Percentiles rank a stretch among this genome's conserved stretches.
Evolutionary conservation across 2,329 filamentous ascomycete species (phyloP).

Genomic region (Xylaria sp.): DNA sequence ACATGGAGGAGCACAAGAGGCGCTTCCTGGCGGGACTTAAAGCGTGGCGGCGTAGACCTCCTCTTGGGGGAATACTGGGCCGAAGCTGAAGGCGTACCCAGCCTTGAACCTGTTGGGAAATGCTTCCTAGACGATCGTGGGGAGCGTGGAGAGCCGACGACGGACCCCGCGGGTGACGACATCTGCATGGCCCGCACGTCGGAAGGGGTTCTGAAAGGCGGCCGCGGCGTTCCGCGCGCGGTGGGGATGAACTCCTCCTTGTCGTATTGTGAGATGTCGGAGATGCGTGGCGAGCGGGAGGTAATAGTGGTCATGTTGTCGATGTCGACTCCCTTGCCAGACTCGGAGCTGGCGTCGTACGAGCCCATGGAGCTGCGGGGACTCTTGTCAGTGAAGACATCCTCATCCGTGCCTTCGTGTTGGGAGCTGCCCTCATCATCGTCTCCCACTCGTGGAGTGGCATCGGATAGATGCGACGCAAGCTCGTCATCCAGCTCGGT

Average conservation of each 20-base stretch:
- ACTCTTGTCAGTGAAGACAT: slow-evolving; percentile 69
- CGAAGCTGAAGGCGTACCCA: slow-evolving; percentile 65
- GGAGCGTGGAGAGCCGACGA: slow-evolving; percentile 64
- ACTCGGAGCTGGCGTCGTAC: slow-evolving; percentile 53
- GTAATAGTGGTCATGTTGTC: slow-evolving; percentile 51
- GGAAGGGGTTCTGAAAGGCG: slow-evolving; percentile 75
- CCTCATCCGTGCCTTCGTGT: slow-evolving; percentile 62
- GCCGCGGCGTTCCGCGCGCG: slow-evolving; percentile 68
- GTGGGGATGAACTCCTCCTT: slow-evolving; percentile 63
- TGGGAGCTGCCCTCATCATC: slow-evolving; percentile 61
- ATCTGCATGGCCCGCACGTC: slow-evolving; percentile 78
- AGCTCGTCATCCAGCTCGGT: slow-evolving; percentile 40
- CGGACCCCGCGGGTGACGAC: slow-evolving; percentile 71
- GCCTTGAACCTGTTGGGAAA: slow-evolving; percentile 63
- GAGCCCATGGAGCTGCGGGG: slow-evolving; percentile 68
- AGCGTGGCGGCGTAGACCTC: slow-evolving; percentile 65
- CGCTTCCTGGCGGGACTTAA: slow-evolving; percentile 66
- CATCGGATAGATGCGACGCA: slow-evolving; percentile 37
- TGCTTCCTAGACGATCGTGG: slow-evolving; percentile 64
- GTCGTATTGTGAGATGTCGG: slow-evolving; percentile 62
- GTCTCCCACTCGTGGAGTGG: slow-evolving; percentile 43
- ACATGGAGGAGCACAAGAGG: slow-evolving; percentile 83
- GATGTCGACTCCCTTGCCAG: slow-evolving; percentile 43
- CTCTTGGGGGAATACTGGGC: slow-evolving; percentile 67
- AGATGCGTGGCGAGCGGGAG: slow-evolving; percentile 58